Evolutionary conservation across 495 filamentous ascomycete species (phyloP), one percentile per base, ranked within the genome.

Genomic region (Penicillium daleae): DNA sequence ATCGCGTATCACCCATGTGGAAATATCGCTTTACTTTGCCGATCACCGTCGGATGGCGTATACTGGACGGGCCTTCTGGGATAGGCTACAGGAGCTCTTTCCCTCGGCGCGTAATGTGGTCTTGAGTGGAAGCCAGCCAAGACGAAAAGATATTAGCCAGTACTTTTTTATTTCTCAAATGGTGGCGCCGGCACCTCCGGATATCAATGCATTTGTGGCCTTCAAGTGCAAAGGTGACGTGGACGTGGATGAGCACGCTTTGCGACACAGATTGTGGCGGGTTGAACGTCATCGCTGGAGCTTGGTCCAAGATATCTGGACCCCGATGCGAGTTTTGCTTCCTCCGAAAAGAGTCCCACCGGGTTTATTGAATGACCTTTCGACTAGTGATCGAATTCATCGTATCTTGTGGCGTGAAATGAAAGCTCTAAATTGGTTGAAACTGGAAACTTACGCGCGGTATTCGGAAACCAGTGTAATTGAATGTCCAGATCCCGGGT

Each of bases 291-390:
- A n/a, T n/a, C 15, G 49, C 49, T 52, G 49, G 49, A 32, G 9
- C 49, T 15, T 52, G 0, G 12, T 32, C 13, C 4, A 52, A 27
- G 49, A 52, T 5, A 12, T 12, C 13, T 52, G 49, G 49, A 52
- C 49, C 9, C 49, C 49, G 6, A 52, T 52, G 49, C 49, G 49
- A 52, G 49, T 52, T 8, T 3, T 52, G 49, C 49, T 52, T 52
- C 49, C 26, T 0, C 49, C 49, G 32, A 52, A 52, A 27, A 56
- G 40, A 37, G 32, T 56, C 32, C 37, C 53, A n/a, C 13, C 3
- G 6, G 32, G 53, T 56, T n/a, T 52, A 21, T 27, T 52, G 49
- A 32, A 52, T 19, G 12, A 52, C 49, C 15, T 52, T 15, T 10
- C 32, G 5, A n/a, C 4, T 3, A 52, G 24, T n/a, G 17, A 29